These are phyloP conservation scores for Mycena kentingensis DNA, from an alignment of 768 basidiomycete species.

Conservation along the genomic window DNA sequence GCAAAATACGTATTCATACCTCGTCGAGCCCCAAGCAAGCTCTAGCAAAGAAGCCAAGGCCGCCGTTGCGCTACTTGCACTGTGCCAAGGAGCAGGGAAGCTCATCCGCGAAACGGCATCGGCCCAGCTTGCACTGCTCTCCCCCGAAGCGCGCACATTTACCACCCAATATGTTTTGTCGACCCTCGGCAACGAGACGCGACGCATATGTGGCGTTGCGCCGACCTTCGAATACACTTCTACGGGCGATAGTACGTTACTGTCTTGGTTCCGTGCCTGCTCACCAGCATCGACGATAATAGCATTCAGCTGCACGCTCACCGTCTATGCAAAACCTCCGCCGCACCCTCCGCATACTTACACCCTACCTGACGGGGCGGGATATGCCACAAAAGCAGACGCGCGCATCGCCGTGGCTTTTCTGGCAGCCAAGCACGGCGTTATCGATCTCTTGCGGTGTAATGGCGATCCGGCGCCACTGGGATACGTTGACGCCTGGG, in stretches of 20 bases:
- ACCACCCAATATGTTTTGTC: constrained; percentile 50
- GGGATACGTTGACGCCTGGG: constrained; percentile 44
- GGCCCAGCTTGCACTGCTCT: constrained; percentile 47
- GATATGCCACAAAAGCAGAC: constrained; percentile 61
- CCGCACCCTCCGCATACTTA: constrained; percentile 41
- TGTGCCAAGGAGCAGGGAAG: constrained; percentile 60
- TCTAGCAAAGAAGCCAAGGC: constrained; percentile 69
- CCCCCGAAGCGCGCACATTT: constrained; percentile 46
- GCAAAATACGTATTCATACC: constrained; percentile 52
- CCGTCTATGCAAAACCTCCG: constrained; percentile 40
- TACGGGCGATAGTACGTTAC: constrained; percentile 53
- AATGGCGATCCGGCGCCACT: constrained; percentile 44
- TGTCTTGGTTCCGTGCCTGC: neutral
- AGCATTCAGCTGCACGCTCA: constrained; percentile 61
- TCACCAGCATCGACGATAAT: neutral
- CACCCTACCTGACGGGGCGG: constrained; percentile 44
- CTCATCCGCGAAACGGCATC: constrained; percentile 52
- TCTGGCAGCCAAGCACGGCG: constrained; percentile 55
- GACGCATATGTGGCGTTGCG: constrained; percentile 41
- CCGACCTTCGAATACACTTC: constrained; percentile 43
- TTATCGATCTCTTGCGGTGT: constrained; percentile 62
- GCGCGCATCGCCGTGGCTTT: constrained; percentile 60
- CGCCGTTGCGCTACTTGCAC: constrained; percentile 65
- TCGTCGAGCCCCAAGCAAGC: constrained; percentile 64
- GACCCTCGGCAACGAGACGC: constrained; percentile 45